Base-by-base conservation (phyloP, 192 early-diverging fungal species). In the Backusella tarrabulga region DNA sequence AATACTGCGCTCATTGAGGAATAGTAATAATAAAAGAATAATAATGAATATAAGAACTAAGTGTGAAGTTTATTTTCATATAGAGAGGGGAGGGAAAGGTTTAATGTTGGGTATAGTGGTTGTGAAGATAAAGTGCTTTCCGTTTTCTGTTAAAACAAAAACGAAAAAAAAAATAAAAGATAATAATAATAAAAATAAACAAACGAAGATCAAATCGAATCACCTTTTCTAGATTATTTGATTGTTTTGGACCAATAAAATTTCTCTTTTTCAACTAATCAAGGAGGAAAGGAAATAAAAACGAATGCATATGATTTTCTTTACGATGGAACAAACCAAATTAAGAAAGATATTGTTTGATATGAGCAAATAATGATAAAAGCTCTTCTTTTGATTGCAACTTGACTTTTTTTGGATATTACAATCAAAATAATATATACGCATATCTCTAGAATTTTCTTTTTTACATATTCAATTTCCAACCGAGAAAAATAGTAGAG, bases 1-100 rank as follows among this genome's bases (percentile, higher is more conserved):
- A 88, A 88, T 19, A 88, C 71, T 68, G 83, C 80, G 78, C 83
- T 88, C 77, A 50, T 78, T 68, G 63, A 66, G 14, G 34, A 52
- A 44, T 72, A 67, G 34, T 50, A 76, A 38, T 35, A 68, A 15
- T 32, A 32, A 32, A 32, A 3, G 32, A n/a, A 34, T 34, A 36
- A 19, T 19, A 36, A 34, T 34, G 29, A 68, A 35, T 68, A 19
- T 34, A 34, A 63, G 26, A 63, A 63, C 56, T 34, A 68, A 36
- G 29, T n/a, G 34, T 35, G 6, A 68, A 34, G 29, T 34, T 34
- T 68, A 36, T 17, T 35, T 68, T 68, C 67, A 68, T 68, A 68
- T 68, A 68, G 29, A 68, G 29, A 19, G 29, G 29, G 26, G 12
- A 19, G 35, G 35, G 34, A 68, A 34, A 67, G 32, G 12, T 29